Percentiles rank a stretch among this genome's conserved stretches.
phyloP scores from a whole-genome alignment of 139 green algal genomes.

The Tetradesmus lagerheimii region DNA sequence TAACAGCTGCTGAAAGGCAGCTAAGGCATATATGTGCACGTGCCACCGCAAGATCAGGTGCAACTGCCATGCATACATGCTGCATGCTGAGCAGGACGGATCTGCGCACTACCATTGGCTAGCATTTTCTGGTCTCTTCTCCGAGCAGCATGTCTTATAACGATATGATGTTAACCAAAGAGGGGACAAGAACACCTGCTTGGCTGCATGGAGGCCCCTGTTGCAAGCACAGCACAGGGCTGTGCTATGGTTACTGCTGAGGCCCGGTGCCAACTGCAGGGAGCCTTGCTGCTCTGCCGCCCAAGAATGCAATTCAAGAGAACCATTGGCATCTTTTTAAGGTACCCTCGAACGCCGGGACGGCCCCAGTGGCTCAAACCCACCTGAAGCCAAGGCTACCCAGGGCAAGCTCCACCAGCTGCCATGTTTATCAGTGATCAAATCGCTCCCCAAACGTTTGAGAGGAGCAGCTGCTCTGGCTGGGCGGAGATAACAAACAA shows the following conservation, averaged over 20 bases:
- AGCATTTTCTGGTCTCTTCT: neutral
- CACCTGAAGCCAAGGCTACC: neutral
- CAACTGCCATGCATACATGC: neutral
- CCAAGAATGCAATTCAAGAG: neutral
- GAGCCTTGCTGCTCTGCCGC: neutral
- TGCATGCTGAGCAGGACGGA: neutral
- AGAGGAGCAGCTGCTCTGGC: neutral
- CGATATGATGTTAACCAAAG: neutral
- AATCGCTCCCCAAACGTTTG: neutral
- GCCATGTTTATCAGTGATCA: neutral
- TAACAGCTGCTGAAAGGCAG: neutral
- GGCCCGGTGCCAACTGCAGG: neutral
- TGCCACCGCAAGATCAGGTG: neutral
- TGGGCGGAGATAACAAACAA: neutral
- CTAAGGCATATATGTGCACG: neutral
- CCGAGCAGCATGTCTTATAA: neutral
- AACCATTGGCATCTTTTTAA: neutral
- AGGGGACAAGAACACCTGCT: neutral
- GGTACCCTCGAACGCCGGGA: neutral
- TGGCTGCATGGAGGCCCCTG: neutral
- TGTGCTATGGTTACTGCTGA: neutral
- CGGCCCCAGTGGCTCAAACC: neutral
- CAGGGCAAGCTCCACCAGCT: neutral
- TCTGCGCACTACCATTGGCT: neutral
- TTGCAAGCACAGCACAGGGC: neutral